phyloP scores from a whole-genome alignment of 108 stramenopile genomes.

The Epipyxis sp. region DNA sequence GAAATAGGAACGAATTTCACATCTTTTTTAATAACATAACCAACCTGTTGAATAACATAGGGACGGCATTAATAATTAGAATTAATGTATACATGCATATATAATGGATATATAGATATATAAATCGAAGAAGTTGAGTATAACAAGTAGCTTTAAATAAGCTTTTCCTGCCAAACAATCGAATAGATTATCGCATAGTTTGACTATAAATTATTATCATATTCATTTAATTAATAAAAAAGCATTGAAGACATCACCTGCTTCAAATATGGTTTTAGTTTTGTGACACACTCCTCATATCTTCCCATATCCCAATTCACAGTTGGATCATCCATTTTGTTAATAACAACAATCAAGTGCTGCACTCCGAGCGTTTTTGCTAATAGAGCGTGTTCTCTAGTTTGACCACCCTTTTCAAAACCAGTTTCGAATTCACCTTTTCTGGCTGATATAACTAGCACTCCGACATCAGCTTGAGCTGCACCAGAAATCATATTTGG shows the following conservation, averaged over 20 bases:
- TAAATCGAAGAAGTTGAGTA: no score
- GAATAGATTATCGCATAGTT: no score
- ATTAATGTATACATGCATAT: no score
- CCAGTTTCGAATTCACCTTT: conserved; percentile 98
- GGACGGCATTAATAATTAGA: no score
- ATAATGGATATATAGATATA: no score
- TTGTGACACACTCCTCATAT: conserved; percentile 88
- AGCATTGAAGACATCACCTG: no score
- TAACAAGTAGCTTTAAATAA: no score
- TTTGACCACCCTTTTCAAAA: conserved; percentile 97
- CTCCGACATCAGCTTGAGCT: conserved; percentile 92
- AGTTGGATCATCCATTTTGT: conserved; percentile 99
- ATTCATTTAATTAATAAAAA: no score
- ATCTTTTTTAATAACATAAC: conserved; percentile 91
- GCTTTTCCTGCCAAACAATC: no score
- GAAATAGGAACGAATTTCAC: conserved; percentile 97
- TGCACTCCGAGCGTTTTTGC: conserved; percentile 96
- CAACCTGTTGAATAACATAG: no score
- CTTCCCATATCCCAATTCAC: conserved; percentile 70
- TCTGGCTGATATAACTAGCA: conserved; percentile 96
- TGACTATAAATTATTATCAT: no score
- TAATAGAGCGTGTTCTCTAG: conserved; percentile 96
- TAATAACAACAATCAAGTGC: conserved; percentile 92
- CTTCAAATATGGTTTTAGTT: conserved; percentile 93
- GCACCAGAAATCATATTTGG: conserved; percentile 99